Base-by-base conservation (phyloP, 805 yeast genomes). In the Wickerhamiella siamensis region DNA sequence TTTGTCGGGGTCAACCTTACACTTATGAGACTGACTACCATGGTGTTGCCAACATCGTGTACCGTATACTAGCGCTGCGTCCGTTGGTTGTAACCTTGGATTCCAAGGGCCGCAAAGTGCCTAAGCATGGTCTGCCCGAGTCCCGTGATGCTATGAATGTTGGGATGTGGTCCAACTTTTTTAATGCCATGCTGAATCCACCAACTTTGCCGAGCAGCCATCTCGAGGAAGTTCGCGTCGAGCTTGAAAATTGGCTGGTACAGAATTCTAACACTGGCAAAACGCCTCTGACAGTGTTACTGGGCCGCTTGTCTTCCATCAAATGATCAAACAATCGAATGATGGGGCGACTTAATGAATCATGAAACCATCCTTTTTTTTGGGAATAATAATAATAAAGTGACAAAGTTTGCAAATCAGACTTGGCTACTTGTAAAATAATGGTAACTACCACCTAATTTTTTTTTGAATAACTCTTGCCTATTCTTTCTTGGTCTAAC, bases 11-110 rank as follows among this genome's bases (percentile, higher is more conserved):
- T 3, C 53, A 64, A 39, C 70, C 79, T 0, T 86, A 94, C 93
- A 71, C 73, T 2, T 82, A 70, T 52, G 84, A 86, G 54, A 77
- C 79, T 3, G 96, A 86, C 60, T 83, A 83, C 55, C 80, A 71
- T 56, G 95, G 95, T 0, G 47, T 83, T 16, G 95, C 95, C 0
- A 71, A 75, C 27, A 71, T 81, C 0, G 63, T 83, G 2, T 88
- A 84, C 52, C 69, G 77, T 0, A 60, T 86, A 68, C 62, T 86
- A 3, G 24, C 19, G 29, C 20, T 16, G 12, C 19, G 16, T 19
- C 24, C 38, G 20, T 12, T 24, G 18, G 15, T 16, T 18, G 38
- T 36, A 8, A 3, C 31, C 15, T 31, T 16, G n/a, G 33, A 12
- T 15, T n/a, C 10, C 6, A 20, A 24, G 21, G 38, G 38, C 4